Percentiles rank a stretch among this genome's conserved stretches.
Evolutionary conservation across 306 rosid species (phyloP).

Genomic region (Pyrus betulifolia): DNA sequence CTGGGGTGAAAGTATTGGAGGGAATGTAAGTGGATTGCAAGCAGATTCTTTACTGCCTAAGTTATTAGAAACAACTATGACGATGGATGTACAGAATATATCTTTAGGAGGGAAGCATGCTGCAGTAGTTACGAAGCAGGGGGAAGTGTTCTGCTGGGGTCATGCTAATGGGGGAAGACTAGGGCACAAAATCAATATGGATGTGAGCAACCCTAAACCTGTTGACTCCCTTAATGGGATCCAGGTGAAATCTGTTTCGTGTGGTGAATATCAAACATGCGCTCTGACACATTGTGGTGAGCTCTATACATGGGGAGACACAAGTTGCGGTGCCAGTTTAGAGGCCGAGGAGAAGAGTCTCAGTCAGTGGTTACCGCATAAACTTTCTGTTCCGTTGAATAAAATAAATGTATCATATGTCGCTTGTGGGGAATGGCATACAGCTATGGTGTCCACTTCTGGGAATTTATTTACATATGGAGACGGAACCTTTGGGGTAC

Average conservation of each 20-base stretch:
- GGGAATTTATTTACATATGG: slow-evolving; percentile 71
- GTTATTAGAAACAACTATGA: slow-evolving; percentile 56
- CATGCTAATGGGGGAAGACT: slow-evolving; percentile 62
- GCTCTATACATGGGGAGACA: slow-evolving; percentile 74
- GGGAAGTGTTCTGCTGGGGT: slow-evolving; percentile 91
- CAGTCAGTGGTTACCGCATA: slow-evolving; percentile 63
- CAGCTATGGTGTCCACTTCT: slow-evolving; percentile 56
- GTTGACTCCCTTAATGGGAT: slow-evolving; percentile 56
- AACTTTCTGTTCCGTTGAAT: slow-evolving; percentile 51
- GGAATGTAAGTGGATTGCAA: slow-evolving; percentile 22
- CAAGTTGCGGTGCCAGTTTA: slow-evolving; percentile 33
- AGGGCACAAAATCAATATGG: slow-evolving; percentile 59
- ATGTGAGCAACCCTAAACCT: slow-evolving; percentile 53
- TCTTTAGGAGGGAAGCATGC: slow-evolving; percentile 81
- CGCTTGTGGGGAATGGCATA: slow-evolving; percentile 92
- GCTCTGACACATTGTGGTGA: slow-evolving; percentile 64
- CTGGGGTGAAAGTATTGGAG: slow-evolving; percentile 75
- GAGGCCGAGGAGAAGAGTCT: slow-evolving; percentile 27
- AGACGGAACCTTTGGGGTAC: slow-evolving; percentile 85
- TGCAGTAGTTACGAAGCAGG: slow-evolving; percentile 67
- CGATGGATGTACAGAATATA: slow-evolving; percentile 58
- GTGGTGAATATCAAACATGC: slow-evolving; percentile 79
- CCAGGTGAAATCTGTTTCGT: slow-evolving; percentile 41
- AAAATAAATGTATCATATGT: slow-evolving; percentile 41
- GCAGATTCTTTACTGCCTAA: slow-evolving; percentile 56